Conservation (phyloP, 2,329 filamentous ascomycete species). For the Aspergillus vadensis region DNA sequence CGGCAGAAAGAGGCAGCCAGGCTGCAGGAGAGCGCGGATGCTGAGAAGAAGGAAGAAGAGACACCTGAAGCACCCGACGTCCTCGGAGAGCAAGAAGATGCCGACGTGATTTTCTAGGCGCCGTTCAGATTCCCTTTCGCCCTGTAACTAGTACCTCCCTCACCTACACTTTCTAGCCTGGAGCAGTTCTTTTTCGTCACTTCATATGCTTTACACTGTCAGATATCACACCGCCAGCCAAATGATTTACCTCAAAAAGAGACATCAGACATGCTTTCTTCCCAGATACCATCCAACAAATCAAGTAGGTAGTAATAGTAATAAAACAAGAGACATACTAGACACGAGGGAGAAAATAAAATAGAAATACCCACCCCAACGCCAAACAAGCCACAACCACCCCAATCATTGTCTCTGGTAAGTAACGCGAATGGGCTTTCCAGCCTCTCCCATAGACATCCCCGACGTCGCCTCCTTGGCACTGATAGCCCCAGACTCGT, state of each 20-base stretch:
- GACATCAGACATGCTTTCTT: background rate
- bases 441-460: slow-evolving; percentile 73
- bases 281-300: slow-evolving; percentile 2
- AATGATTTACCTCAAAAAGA: background rate
- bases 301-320: background rate
- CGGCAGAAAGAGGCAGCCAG: slow-evolving; percentile 31
- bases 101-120: slow-evolving; percentile 79
- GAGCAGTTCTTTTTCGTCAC: slow-evolving; percentile 13
- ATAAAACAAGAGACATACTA: background rate
- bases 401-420: slow-evolving; percentile 79
- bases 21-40: slow-evolving; percentile 60
- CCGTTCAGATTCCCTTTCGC: slow-evolving; percentile 18
- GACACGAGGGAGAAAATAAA: slow-evolving; percentile 13
- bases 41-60: slow-evolving; percentile 23
- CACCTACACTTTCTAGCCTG: slow-evolving; percentile 23
- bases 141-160: slow-evolving; percentile 22
- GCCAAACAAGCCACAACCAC: slow-evolving; percentile 27
- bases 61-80: slow-evolving; percentile 61
- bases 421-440: slow-evolving; percentile 86
- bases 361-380: slow-evolving; percentile 30
- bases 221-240: background rate
- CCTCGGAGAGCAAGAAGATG: slow-evolving; percentile 73
- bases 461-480: slow-evolving; percentile 93
- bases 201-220: slow-evolving; percentile 8
- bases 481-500: slow-evolving; percentile 82